phyloP scores from a whole-genome alignment of 257 asterid species.

The Solanum chilense region DNA sequence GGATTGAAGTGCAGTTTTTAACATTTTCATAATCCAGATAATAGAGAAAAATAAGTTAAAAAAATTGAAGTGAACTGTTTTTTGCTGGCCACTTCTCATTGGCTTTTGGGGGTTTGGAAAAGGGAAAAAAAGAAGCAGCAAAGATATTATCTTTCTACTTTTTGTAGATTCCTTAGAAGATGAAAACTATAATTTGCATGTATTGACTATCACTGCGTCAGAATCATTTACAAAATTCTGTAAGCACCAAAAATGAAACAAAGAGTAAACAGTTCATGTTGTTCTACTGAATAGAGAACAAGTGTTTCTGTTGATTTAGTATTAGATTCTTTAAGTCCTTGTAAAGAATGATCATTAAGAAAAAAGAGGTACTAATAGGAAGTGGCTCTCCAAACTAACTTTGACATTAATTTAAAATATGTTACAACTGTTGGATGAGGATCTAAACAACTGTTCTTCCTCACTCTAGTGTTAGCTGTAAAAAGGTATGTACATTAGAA shows the following conservation, averaged over 20 bases:
- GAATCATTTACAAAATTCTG: no score
- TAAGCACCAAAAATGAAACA: no score
- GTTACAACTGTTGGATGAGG: not conserved
- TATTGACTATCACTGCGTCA: not conserved
- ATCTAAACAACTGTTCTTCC: not conserved
- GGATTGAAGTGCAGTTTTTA: not conserved
- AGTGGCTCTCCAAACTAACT: not conserved
- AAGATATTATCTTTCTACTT: constrained; percentile 4
- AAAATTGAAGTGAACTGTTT: not conserved
- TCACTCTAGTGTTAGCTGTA: constrained; percentile 5
- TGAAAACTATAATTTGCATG: not conserved
- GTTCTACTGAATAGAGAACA: not conserved
- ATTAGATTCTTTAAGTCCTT: not conserved
- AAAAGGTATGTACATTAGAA: constrained; percentile 24
- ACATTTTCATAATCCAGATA: not conserved
- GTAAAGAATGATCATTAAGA: not conserved
- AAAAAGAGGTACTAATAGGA: constrained; percentile 5
- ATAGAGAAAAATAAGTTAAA: not conserved
- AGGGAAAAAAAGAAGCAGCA: not conserved
- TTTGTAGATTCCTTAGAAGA: not conserved
- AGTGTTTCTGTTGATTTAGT: not conserved
- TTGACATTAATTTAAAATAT: constrained; percentile 5
- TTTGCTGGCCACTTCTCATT: not conserved
- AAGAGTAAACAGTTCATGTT: no score
- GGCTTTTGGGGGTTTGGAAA: not conserved